Evolutionary conservation across 208 protist species (phyloP), one percentile per base, ranked within the genome.

Genomic region (Crithidia fasciculata): DNA sequence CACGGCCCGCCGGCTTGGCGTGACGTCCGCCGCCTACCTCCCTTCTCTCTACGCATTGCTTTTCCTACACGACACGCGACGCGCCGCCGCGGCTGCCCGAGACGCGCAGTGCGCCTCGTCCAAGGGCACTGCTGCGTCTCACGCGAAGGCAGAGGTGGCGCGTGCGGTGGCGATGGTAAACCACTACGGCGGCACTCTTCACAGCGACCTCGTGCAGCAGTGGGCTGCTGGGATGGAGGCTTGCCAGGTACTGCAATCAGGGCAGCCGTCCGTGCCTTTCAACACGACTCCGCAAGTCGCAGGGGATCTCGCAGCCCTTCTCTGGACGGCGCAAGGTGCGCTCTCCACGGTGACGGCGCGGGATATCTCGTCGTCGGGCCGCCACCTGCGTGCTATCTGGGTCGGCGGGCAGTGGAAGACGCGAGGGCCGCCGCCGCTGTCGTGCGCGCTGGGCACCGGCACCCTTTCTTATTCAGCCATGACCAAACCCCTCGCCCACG

Each of bases 21-120:
- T 76, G 71, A 49, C 36, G 15, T 69, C 71, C 44, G 47, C 43
- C 18, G 71, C 71, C 16, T 69, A 69, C 55, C 53, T 76, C 5
- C 71, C 71, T 12, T 57, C 45, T 4, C n/a, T 76, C 8, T 76
- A 76, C 55, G 71, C 71, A 8, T 37, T 76, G 1, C 54, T 76
- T 28, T 28, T 43, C 52, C 15, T 60, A 52, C 16, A 52, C 44
- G 70, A 75, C 28, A 5, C 39, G 10, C 52, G 52, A 16, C 65
- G 40, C 43, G 28, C 13, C 15, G 15, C 39, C 10, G 28, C 28
- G 28, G 28, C 28, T 28, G 28, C 28, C 28, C 28, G 28, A 28
- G 28, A 28, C 28, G 28, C 28, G 28, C 28, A 28, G 28, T 28
- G 28, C 28, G 28, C 28, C 28, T 28, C 28, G 28, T 28, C 28